Evolutionary conservation across 2,329 filamentous ascomycete genomes (phyloP).

Genomic region (Trichoderma sp.): DNA sequence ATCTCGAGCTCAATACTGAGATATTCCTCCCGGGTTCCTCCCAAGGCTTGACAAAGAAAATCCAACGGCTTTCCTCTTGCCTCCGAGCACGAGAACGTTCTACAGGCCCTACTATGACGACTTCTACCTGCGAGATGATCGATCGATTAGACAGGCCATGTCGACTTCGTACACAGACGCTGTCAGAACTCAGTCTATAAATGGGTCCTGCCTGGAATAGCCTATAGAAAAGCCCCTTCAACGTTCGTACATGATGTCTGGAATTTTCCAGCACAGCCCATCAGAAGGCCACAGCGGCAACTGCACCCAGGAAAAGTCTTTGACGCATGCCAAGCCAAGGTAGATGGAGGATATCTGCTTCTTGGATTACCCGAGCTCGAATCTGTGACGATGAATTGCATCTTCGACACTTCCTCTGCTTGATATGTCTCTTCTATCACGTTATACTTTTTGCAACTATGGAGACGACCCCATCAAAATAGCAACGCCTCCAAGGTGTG

Average conservation of each 20-base stretch:
- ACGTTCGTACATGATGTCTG: neutral
- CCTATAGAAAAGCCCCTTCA: too few species aligned
- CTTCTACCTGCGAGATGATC: neutral
- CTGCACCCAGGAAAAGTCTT: neutral
- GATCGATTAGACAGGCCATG: neutral
- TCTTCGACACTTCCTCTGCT: too few species aligned
- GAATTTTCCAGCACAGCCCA: neutral
- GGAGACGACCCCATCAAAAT: too few species aligned
- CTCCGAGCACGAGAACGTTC: neutral
- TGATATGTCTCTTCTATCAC: too few species aligned
- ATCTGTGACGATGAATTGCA: neutral
- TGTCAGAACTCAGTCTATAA: neutral
- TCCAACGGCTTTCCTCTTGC: neutral
- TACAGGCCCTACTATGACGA: neutral
- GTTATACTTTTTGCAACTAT: too few species aligned
- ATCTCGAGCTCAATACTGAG: rapidly evolving
- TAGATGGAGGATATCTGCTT: neutral
- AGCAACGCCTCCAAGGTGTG: too few species aligned
- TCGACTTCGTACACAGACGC: neutral
- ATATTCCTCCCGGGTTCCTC: neutral
- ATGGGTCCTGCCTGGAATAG: too few species aligned
- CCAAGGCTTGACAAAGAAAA: neutral
- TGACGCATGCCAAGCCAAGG: neutral
- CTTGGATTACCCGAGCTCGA: neutral
- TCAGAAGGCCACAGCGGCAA: neutral